phyloP scores from a whole-genome alignment of 768 basidiomycete genomes.

The Lactifluus pinguis region DNA sequence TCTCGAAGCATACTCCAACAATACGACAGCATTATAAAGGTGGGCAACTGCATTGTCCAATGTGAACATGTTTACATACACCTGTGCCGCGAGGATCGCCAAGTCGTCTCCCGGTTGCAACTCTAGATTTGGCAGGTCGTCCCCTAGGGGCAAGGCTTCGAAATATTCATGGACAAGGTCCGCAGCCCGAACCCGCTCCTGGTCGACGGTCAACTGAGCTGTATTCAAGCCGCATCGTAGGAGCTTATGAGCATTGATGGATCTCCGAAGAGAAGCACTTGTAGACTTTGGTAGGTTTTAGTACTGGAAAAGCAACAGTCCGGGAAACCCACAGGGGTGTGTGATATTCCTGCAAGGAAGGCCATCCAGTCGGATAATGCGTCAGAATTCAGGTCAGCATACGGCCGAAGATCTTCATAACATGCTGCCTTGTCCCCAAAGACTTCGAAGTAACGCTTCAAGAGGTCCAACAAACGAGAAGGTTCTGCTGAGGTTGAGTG shows the following conservation, averaged over 20 bases:
- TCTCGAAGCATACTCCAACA: constrained; percentile 64
- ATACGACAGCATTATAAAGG: constrained; percentile 52
- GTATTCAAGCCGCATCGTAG: constrained; percentile 48
- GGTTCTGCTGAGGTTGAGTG: constrained; percentile 31
- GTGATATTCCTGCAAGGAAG: constrained; percentile 41
- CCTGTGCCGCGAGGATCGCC: constrained; percentile 62
- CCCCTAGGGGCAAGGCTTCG: constrained; percentile 57
- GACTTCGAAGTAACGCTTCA: constrained; percentile 59
- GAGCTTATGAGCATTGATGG: constrained; percentile 71
- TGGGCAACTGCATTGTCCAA: constrained; percentile 44
- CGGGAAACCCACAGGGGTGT: constrained; percentile 35
- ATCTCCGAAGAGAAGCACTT: constrained; percentile 45
- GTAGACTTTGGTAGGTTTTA: constrained; percentile 36
- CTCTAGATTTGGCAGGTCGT: constrained; percentile 60
- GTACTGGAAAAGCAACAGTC: background rate
- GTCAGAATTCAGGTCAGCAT: constrained; percentile 42
- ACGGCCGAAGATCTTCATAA: constrained; percentile 76
- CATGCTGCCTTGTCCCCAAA: constrained; percentile 81
- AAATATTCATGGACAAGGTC: constrained; percentile 56
- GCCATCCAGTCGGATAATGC: constrained; percentile 43
- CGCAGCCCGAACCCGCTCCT: constrained; percentile 43
- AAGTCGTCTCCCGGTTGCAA: constrained; percentile 86
- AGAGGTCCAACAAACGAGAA: constrained; percentile 34
- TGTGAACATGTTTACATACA: constrained; percentile 55
- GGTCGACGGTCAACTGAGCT: constrained; percentile 44